Conservation (phyloP, 805 yeast genomes). For the Wickerhamomyces hampshirensis region DNA sequence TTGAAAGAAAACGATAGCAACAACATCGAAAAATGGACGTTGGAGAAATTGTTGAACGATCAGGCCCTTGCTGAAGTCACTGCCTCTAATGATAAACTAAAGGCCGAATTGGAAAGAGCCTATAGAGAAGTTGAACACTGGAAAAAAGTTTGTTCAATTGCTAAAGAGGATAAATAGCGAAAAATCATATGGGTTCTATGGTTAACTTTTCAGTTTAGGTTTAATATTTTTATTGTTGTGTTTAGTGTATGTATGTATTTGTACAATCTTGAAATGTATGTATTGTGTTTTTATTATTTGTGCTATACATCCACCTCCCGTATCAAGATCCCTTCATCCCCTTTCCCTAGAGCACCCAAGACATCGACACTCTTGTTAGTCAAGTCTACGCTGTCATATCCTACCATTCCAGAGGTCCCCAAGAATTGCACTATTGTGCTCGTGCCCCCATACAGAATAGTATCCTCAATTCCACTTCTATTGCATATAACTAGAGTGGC, state of each 20-base stretch:
- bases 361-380: constrained; percentile 48
- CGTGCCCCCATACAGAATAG: constrained; percentile 64
- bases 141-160: constrained; percentile 40
- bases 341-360: constrained; percentile 55
- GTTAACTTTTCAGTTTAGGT: no score
- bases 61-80: constrained; percentile 86
- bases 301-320: constrained; percentile 45
- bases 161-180: constrained; percentile 6
- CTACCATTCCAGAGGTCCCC: constrained; percentile 26
- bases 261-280: background rate
- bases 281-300: background rate
- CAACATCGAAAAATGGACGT: constrained; percentile 90
- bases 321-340: constrained; percentile 57
- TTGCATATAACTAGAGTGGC: constrained; percentile 54
- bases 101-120: constrained; percentile 83
- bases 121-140: constrained; percentile 87
- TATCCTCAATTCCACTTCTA: constrained; percentile 73
- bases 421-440: constrained; percentile 51
- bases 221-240: no score
- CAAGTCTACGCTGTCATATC: constrained; percentile 31
- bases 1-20: constrained; percentile 86
- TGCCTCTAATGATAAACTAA: constrained; percentile 81
- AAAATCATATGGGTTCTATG: no score
- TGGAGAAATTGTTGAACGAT: constrained; percentile 87
- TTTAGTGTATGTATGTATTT: background rate